Base-by-base conservation (phyloP, 2,329 filamentous ascomycete genomes). In the Sporothrix brasiliensis region DNA sequence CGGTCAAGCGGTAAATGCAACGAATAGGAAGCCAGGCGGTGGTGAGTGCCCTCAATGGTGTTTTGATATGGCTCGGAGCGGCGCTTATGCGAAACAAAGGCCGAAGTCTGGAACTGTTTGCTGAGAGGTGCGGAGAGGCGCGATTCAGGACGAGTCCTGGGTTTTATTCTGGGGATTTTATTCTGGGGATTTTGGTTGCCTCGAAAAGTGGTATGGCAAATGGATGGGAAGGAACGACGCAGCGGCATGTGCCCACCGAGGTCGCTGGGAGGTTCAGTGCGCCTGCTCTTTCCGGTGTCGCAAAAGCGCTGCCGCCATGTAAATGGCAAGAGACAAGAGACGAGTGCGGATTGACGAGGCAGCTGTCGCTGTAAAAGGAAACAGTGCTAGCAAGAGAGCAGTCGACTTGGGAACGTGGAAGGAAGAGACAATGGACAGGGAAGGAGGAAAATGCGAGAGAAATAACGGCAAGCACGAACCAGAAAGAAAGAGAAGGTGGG, bases 201-300 rank as follows among this genome's bases (percentile, higher is more conserved):
- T 47, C 30, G 52, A 21, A 5, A 5, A 44, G 49, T 41, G 1
- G 53, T 52, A 27, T 24, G 41, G 39, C 19, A 19, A 27, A 39
- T 66, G 27, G 60, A n/a, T 58, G 27, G 67, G 54, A 69, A 69
- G 49, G 60, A 56, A 60, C 39, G 60, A 49, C 58, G 50, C 34
- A 5, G 56, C 19, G 61, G 61, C 44, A 56, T 53, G 24, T 65
- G 60, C 68, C 60, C 50, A 52, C 68, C 58, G 50, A 66, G 50
- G 65, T 65, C 56, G 56, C 56, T 53, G 27, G 27, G 19, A 65
- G 50, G 14, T 39, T 47, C 50, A 69, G 30, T 66, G 60, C 68
- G 60, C 49, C 52, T 66, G 60, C 19, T 69, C 58, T 66, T 69
- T 69, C 50, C 50, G 34, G 49, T 63, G 27, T 53, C 49, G 68